Evolutionary conservation across 352 stramenopile genomes (phyloP), one percentile per base, ranked within the genome.

Genomic region (Globisporangium viniferum): DNA sequence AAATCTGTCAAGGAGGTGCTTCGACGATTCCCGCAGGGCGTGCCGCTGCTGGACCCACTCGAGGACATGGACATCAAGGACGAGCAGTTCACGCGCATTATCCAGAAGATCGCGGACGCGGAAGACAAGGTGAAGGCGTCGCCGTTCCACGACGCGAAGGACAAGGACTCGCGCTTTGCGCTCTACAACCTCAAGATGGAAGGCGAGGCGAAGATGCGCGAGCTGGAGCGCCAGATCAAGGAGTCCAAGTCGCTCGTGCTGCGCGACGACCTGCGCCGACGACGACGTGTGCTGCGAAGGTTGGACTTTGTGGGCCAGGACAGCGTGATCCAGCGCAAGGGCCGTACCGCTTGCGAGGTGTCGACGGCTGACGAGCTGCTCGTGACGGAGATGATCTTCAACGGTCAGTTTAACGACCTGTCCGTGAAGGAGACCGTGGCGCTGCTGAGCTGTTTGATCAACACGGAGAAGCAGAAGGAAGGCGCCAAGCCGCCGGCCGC

Each of bases 261-360:
- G 84, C 97, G 98, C 64, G 97, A 98, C 53, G 90, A 97, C 51
- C 74, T 99, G 58, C 92, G 95, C 64, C 93, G 97, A 48, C 99
- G 98, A 72, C 98, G 99, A 66, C 82, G 94, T 59, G 97, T 99
- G 31, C 83, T 99, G 48, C 94, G 97, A 24, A 84, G 97, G 46
- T 80, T 99, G 10, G 97, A 98, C 41, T 98, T 99, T 78, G 95
- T 99, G 4, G 93, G 98, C 74, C 88, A 89, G 53, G 90, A 98
- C 31, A 89, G 90, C 18, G 97, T 99, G 49, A 99, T 99, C 72
- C 95, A 99, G 76, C 95, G 97, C n/a, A 99, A 99, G 83, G 98
- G 98, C 39, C 89, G 97, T 54, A 98, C 98, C 27, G 98, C 97
- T 4, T 99, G 97, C 75, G 98, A 99, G 79, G 96, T 99, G 62